phyloP scores from a whole-genome alignment of 441 rosid species.

The Gossypium davidsonii region DNA sequence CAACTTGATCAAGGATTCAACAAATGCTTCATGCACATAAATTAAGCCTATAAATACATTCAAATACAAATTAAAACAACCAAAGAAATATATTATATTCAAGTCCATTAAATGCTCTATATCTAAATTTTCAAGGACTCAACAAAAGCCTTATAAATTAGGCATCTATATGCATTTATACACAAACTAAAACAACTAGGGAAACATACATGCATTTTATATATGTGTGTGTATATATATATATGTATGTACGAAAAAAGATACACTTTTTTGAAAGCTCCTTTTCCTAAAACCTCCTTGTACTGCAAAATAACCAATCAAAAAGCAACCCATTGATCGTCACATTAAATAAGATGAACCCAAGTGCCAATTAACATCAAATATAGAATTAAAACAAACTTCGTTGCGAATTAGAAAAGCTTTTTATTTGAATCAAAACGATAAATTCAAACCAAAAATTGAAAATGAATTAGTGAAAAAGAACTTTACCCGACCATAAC shows the following conservation, averaged over 20 bases:
- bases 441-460: background rate
- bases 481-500: conserved; percentile 84
- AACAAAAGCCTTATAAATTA: background rate
- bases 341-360: conserved; percentile 3
- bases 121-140: conserved; percentile 47
- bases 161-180: too few relatives aligned
- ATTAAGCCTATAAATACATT: conserved; percentile 1
- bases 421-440: background rate
- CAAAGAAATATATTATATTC: conserved; percentile 35
- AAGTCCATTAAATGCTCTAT: conserved; percentile 52
- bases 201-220: background rate
- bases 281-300: conserved; percentile 60
- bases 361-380: conserved; percentile 2
- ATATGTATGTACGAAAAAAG: conserved; percentile 21
- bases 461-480: background rate
- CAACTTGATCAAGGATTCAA: conserved; percentile 37
- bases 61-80: background rate
- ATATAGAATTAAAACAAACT: background rate
- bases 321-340: background rate
- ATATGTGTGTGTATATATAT: too few relatives aligned
- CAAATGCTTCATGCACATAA: background rate
- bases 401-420: background rate
- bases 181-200: background rate
- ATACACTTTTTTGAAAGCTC: conserved; percentile 74
- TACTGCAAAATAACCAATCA: conserved; percentile 36